Evolutionary conservation across 2,329 filamentous ascomycete species (phyloP).

Genomic region (Colletotrichum euphorbiae): DNA sequence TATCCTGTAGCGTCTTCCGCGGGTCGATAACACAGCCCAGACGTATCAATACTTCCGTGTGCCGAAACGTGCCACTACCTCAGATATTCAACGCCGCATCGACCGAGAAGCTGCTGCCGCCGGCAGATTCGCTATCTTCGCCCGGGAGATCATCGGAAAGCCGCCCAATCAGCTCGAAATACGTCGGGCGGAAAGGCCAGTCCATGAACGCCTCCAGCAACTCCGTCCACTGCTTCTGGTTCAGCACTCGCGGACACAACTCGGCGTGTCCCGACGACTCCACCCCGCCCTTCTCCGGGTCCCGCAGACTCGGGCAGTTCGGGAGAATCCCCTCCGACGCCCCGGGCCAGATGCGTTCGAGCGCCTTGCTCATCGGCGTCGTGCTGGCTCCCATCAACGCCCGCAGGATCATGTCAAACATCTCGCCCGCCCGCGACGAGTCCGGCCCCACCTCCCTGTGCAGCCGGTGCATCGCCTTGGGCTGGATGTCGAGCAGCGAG

Average conservation of each 20-base stretch:
- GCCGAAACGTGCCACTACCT: background rate
- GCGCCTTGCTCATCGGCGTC: slow-evolving; percentile 53
- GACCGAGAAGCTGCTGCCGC: slow-evolving; percentile 23
- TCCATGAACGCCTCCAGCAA: slow-evolving; percentile 70
- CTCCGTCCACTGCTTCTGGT: slow-evolving; percentile 66
- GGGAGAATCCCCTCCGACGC: slow-evolving; percentile 65
- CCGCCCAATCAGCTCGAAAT: slow-evolving; percentile 60
- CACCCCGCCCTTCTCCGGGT: slow-evolving; percentile 61
- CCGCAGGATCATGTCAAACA: slow-evolving; percentile 64
- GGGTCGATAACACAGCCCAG: no score
- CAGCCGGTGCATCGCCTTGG: slow-evolving; percentile 63
- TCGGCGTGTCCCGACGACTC: slow-evolving; percentile 52
- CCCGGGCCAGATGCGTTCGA: slow-evolving; percentile 70
- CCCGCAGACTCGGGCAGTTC: slow-evolving; percentile 60
- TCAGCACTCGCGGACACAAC: slow-evolving; percentile 62
- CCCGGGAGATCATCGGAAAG: slow-evolving; percentile 41
- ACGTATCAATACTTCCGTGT: no score
- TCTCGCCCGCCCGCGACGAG: slow-evolving; percentile 58
- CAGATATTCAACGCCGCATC: background rate
- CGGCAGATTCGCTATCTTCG: slow-evolving; percentile 35
- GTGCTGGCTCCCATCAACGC: slow-evolving; percentile 51
- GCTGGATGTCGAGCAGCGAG: slow-evolving; percentile 75
- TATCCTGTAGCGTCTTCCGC: no score
- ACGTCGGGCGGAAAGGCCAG: slow-evolving; percentile 73
- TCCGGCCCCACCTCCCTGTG: slow-evolving; percentile 58